phyloP scores from a whole-genome alignment of 2,329 filamentous ascomycete genomes.

The Metarhizium robertsii region DNA sequence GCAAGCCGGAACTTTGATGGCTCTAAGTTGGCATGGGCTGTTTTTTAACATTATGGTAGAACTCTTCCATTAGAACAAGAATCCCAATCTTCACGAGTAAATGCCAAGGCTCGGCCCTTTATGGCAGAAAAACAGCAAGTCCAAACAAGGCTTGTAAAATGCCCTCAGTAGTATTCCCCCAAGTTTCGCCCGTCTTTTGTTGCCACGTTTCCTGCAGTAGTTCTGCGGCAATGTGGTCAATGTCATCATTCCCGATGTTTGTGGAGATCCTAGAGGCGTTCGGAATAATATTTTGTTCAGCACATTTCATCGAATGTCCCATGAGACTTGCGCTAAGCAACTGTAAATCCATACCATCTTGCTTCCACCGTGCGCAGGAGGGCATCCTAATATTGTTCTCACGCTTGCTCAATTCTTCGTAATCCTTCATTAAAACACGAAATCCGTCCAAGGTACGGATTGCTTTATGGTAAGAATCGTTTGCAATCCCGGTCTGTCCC shows the following conservation, averaged over 20 bases:
- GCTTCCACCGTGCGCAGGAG: constrained; percentile 20
- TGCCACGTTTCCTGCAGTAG: constrained; percentile 18
- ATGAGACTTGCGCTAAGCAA: constrained; percentile 18
- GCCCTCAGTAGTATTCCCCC: constrained; percentile 21
- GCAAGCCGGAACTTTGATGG: too few relatives aligned
- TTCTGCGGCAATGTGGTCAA: constrained; percentile 24
- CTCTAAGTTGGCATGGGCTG: too few relatives aligned
- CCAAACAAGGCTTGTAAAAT: constrained; percentile 17
- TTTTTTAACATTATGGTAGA: too few relatives aligned
- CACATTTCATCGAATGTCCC: constrained; percentile 9
- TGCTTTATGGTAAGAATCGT: constrained; percentile 1
- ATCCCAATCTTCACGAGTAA: background rate
- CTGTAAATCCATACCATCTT: constrained; percentile 21
- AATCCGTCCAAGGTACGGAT: constrained; percentile 10
- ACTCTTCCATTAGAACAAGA: too few relatives aligned
- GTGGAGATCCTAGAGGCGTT: constrained; percentile 1
- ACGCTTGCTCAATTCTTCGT: constrained; percentile 13
- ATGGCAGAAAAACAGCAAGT: constrained; percentile 13
- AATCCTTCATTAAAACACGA: constrained; percentile 12
- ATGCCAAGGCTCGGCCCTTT: background rate
- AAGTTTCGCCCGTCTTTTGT: constrained; percentile 15
- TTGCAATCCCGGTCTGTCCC: background rate
- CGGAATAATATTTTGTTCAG: constrained; percentile 20
- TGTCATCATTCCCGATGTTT: constrained; percentile 11
- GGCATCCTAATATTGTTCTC: constrained; percentile 15